Conservation (phyloP, 371 early-diverging fungal genomes). For the Neoconidiobolus thromboides region DNA sequence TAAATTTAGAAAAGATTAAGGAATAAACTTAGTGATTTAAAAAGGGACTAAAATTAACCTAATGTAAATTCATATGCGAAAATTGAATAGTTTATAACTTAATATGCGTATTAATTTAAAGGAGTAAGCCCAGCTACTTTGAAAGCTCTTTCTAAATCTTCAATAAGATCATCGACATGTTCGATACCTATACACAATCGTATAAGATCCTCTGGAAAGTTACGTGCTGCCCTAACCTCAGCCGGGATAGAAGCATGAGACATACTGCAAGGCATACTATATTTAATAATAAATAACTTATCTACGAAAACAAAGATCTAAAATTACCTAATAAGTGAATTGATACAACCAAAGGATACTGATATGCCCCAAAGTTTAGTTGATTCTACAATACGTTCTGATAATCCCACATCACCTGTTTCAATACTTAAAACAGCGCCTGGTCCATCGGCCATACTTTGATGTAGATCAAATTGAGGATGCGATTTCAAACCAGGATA, state of each 20-base stretch:
- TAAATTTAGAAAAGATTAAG: too few relatives aligned
- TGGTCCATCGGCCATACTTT: constrained; percentile 54
- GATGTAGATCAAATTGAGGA: constrained; percentile 73
- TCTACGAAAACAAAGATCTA: not conserved
- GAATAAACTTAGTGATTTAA: too few relatives aligned
- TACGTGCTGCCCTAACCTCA: constrained; percentile 62
- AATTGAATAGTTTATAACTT: too few relatives aligned
- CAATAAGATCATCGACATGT: constrained; percentile 75
- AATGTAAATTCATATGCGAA: too few relatives aligned
- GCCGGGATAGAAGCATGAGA: constrained; percentile 92
- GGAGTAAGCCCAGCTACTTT: constrained; percentile 28
- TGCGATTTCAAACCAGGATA: constrained; percentile 77
- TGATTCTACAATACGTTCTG: constrained; percentile 68
- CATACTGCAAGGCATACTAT: constrained; percentile 92
- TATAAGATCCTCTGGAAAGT: constrained; percentile 84
- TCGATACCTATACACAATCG: constrained; percentile 96
- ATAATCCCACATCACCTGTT: constrained; percentile 65
- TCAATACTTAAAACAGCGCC: constrained; percentile 90
- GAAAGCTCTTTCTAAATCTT: constrained; percentile 68
- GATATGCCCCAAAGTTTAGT: constrained; percentile 75
- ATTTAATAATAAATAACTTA: not conserved
- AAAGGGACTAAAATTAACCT: too few relatives aligned
- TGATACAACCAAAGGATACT: constrained; percentile 92
- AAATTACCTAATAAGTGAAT: constrained; percentile 73
- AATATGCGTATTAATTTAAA: too few relatives aligned